Conservation (phyloP, 305 asterid genomes). For the Galium porrigens region DNA sequence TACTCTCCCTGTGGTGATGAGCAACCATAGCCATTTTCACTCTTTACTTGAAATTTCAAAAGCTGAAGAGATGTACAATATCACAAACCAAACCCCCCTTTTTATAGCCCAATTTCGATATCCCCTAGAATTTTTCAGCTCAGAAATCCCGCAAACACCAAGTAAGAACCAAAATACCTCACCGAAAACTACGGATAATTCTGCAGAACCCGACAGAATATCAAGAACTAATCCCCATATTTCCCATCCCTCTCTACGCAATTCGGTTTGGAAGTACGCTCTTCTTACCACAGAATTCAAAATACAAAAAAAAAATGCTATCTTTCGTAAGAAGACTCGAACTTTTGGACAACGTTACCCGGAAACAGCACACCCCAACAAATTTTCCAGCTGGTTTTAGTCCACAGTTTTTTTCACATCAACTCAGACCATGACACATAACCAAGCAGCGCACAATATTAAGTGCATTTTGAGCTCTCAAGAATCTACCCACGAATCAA, state of each 20-base stretch:
- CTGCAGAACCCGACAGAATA: constrained; percentile 17
- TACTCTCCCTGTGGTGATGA: constrained; percentile 56
- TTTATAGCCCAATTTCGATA: background rate
- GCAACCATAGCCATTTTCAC: constrained; percentile 70
- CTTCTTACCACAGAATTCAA: constrained; percentile 14
- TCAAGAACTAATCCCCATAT: constrained; percentile 17
- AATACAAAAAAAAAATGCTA: constrained; percentile 14
- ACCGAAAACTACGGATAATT: constrained; percentile 36
- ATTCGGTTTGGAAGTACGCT: constrained; percentile 17
- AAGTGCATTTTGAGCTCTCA: constrained; percentile 12
- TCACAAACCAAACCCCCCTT: background rate
- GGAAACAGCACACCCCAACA: constrained; percentile 8
- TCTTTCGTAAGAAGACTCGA: constrained; percentile 13
- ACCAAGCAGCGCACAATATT: constrained; percentile 3
- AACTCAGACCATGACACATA: constrained; percentile 1
- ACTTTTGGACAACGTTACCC: constrained; percentile 9
- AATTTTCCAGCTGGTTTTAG: constrained; percentile 5
- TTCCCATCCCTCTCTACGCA: constrained; percentile 3
- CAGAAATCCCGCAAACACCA: constrained; percentile 22
- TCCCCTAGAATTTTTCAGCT: constrained; percentile 30
- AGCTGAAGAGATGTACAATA: background rate
- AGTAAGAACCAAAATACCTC: constrained; percentile 53
- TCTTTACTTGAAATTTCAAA: background rate
- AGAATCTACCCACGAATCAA: constrained; percentile 10
- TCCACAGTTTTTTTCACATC: constrained; percentile 7